Percentiles rank a stretch among this genome's conserved stretches.
These are phyloP conservation scores for Juglanconis oblonga DNA, from an alignment of 2,329 filamentous ascomycete genomes.

Conservation along the genomic window DNA sequence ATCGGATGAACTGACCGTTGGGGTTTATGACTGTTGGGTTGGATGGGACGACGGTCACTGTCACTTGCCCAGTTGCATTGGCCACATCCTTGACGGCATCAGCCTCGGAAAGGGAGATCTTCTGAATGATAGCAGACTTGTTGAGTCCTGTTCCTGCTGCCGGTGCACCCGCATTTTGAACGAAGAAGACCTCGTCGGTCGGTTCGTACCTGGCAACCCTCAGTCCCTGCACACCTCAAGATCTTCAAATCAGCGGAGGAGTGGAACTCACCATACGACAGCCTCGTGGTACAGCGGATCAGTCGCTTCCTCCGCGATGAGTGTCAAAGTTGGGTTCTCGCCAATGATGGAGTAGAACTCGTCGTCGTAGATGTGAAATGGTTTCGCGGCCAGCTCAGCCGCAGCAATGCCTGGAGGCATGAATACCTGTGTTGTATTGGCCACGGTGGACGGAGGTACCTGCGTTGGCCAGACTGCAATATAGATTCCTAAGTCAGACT, in stretches of 20 bases:
- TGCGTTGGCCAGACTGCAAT: constrained; percentile 24
- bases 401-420: constrained; percentile 41
- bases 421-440: constrained; percentile 37
- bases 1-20: constrained; percentile 38
- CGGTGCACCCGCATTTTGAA: constrained; percentile 46
- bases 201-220: constrained; percentile 31
- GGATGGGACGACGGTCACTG: constrained; percentile 39
- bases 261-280: constrained; percentile 44
- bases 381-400: constrained; percentile 34
- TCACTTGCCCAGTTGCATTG: constrained; percentile 38
- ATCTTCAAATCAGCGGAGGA: too few relatives aligned
- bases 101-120: constrained; percentile 45
- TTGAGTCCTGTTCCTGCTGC: constrained; percentile 48
- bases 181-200: constrained; percentile 53
- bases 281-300: constrained; percentile 55
- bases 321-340: constrained; percentile 43
- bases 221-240: not conserved
- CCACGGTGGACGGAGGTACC: constrained; percentile 35
- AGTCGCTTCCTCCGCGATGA: constrained; percentile 41
- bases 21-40: constrained; percentile 46
- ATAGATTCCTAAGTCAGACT: not conserved
- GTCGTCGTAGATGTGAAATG: constrained; percentile 47
- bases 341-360: constrained; percentile 51
- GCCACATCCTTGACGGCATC: constrained; percentile 34
- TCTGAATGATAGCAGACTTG: constrained; percentile 49